phyloP scores from a whole-genome alignment of 768 basidiomycete species.

The Daedaleopsis sinensis region DNA sequence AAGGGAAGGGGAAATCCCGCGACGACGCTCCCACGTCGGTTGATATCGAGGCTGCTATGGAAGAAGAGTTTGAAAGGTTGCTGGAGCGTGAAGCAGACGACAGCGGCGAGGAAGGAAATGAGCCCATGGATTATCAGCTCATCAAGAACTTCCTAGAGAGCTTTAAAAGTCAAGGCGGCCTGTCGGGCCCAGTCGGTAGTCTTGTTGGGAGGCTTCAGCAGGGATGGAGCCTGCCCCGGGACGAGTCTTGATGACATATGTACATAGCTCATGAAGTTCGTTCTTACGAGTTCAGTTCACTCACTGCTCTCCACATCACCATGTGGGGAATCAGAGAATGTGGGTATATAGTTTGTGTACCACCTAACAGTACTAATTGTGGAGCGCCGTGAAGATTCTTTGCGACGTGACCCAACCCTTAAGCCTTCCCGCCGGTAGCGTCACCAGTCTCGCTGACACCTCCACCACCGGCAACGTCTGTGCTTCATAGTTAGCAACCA shows the following conservation, averaged over 20 bases:
- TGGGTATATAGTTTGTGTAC: slow-evolving; percentile 26
- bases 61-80: slow-evolving; percentile 74
- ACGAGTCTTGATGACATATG: slow-evolving; percentile 38
- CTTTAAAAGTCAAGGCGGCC: slow-evolving; percentile 88
- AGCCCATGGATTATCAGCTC: slow-evolving; percentile 77
- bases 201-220: slow-evolving; percentile 83
- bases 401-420: slow-evolving; percentile 11
- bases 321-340: slow-evolving; percentile 19
- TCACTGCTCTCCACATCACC: neutral
- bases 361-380: slow-evolving; percentile 17
- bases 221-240: slow-evolving; percentile 74
- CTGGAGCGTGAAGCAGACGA: slow-evolving; percentile 55
- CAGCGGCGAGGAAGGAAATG: slow-evolving; percentile 40
- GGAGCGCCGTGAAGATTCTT: slow-evolving; percentile 8
- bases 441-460: slow-evolving; percentile 25
- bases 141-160: slow-evolving; percentile 98
- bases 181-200: slow-evolving; percentile 90
- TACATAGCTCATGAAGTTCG: too few species aligned
- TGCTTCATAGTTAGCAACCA: neutral
- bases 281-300: too few species aligned
- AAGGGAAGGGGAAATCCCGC: slow-evolving; percentile 40
- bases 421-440: slow-evolving; percentile 23
- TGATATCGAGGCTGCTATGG: slow-evolving; percentile 87
- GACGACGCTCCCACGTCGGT: slow-evolving; percentile 45
- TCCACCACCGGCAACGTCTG: slow-evolving; percentile 22